Conservation (phyloP, 2,329 filamentous ascomycete genomes). For the Trichoderma oligosporum region DNA sequence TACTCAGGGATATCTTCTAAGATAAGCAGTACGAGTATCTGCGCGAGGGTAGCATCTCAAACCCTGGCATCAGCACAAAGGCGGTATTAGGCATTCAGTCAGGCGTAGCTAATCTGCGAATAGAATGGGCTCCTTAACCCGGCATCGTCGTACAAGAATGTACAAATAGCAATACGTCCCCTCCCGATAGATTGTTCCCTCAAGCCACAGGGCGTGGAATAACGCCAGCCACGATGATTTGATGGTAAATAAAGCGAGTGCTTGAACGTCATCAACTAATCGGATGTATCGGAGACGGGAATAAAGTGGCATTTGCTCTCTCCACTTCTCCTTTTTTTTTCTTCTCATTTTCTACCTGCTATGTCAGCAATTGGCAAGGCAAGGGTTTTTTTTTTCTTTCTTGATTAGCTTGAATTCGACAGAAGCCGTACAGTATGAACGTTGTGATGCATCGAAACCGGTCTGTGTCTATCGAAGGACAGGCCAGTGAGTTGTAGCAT, state of each 20-base stretch:
- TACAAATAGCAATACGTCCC: too few species aligned
- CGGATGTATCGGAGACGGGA: conserved; percentile 18
- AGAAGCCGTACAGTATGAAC: conserved; percentile 3
- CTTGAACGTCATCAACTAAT: conserved; percentile 5
- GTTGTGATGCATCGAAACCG: conserved; percentile 1
- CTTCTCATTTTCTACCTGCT: neutral
- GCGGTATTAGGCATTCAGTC: neutral
- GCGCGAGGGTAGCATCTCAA: neutral
- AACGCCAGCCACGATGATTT: conserved; percentile 4
- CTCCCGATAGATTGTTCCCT: neutral
- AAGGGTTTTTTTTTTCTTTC: conserved; percentile 9
- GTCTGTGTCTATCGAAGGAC: conserved; percentile 7
- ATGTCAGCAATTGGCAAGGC: conserved; percentile 12
- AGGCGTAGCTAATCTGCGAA: neutral
- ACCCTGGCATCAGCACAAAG: neutral
- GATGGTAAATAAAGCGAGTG: neutral
- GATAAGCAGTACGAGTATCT: neutral
- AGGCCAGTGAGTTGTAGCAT: too few species aligned
- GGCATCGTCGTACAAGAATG: neutral
- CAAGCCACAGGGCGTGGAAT: conserved; percentile 11
- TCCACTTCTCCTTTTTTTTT: conserved; percentile 15
- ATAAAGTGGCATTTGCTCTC: conserved; percentile 7
- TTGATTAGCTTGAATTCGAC: conserved; percentile 14
- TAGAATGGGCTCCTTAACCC: neutral
- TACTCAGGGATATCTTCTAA: conserved; percentile 3